phyloP scores from a whole-genome alignment of 2,329 filamentous ascomycete species.

The Fusarium protoensiforme region DNA sequence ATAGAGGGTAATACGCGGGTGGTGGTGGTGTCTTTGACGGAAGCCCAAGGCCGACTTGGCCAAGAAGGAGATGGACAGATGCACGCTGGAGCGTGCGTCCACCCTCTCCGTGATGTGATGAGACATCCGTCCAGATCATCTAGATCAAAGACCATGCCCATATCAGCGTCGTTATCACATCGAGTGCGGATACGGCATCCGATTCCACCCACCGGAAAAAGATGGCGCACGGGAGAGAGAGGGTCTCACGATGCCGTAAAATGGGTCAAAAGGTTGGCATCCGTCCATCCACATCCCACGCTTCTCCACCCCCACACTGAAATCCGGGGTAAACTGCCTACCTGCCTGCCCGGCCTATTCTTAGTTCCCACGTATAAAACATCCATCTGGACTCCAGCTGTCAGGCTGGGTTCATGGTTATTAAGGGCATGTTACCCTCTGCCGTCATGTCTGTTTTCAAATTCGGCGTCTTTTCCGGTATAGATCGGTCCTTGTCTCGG shows the following conservation, averaged over 20 bases:
- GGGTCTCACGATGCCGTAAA: conserved; percentile 24
- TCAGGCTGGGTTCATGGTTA: conserved; percentile 18
- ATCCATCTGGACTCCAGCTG: conserved; percentile 7
- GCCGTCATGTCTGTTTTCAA: conserved; percentile 1
- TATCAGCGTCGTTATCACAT: conserved; percentile 5
- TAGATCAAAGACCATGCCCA: conserved; percentile 13
- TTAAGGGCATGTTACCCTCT: conserved; percentile 13
- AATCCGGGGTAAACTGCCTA: conserved; percentile 34
- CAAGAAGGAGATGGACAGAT: background rate
- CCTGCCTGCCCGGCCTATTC: conserved; percentile 6
- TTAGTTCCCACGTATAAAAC: conserved; percentile 31
- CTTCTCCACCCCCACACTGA: conserved; percentile 41
- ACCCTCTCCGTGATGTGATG: conserved; percentile 1
- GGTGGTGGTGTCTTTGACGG: background rate
- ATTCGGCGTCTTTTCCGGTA: conserved; percentile 9
- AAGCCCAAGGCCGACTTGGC: background rate
- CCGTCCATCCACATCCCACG: conserved; percentile 20
- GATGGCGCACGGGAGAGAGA: conserved; percentile 29
- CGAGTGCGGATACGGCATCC: conserved; percentile 19
- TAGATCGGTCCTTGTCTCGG: conserved; percentile 4
- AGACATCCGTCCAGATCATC: conserved; percentile 22
- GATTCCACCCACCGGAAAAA: conserved; percentile 25
- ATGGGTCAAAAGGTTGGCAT: conserved; percentile 29
- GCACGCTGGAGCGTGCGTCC: conserved; percentile 11
- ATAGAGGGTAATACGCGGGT: background rate